Conservation (phyloP, 108 stramenopile species). For the Stephanodiscus minutulus region DNA sequence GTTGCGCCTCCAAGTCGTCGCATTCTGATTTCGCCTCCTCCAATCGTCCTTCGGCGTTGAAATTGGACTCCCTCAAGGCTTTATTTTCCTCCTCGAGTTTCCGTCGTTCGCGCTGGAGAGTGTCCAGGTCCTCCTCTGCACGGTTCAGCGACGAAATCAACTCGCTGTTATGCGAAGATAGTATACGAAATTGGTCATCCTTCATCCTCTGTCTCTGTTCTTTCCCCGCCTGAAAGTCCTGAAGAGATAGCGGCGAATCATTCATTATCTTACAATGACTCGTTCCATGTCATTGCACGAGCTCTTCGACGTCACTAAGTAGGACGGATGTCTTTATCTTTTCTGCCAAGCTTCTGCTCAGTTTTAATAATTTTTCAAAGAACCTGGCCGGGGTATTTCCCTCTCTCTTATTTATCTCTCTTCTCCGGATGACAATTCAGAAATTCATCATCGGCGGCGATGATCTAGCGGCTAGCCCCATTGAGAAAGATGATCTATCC, state of each 20-base stretch:
- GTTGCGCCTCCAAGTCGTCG: too few relatives aligned
- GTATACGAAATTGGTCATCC: conserved; percentile 78
- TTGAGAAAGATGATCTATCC: conserved; percentile 31
- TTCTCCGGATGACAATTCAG: neutral
- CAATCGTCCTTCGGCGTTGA: conserved; percentile 58
- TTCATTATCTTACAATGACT: neutral
- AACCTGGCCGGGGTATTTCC: neutral
- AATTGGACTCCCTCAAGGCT: conserved; percentile 60
- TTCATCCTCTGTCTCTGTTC: conserved; percentile 67
- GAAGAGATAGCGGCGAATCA: conserved; percentile 20
- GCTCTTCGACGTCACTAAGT: neutral
- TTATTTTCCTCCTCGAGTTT: conserved; percentile 69
- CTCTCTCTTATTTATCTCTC: too few relatives aligned
- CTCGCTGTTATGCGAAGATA: conserved; percentile 73
- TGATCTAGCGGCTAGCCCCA: conserved; percentile 22
- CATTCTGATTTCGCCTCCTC: too few relatives aligned
- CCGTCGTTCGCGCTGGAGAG: conserved; percentile 57
- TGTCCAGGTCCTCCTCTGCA: conserved; percentile 63
- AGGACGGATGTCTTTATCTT: too few relatives aligned
- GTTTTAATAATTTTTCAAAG: neutral
- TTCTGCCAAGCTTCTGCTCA: neutral
- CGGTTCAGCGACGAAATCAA: conserved; percentile 64
- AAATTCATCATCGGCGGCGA: conserved; percentile 2
- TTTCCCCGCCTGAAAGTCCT: conserved; percentile 45
- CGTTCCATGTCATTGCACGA: neutral